Base-by-base conservation (phyloP, 805 yeast genomes). In the Allodekkera sacchari region DNA sequence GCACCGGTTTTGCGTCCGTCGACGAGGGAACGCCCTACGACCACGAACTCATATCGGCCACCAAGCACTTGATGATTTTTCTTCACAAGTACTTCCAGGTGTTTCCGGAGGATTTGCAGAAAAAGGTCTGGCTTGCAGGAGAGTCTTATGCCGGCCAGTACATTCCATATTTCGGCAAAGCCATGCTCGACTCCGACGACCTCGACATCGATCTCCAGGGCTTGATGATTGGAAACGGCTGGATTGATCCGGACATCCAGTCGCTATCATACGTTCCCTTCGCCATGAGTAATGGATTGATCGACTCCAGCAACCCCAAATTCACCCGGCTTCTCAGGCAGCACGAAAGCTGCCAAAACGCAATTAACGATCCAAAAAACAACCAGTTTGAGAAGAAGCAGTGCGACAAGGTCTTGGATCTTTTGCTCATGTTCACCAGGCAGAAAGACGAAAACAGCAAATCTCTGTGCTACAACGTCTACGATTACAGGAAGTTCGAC, bases 71-170 rank as follows among this genome's bases (percentile, higher is more conserved):
- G 39, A 45, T 78, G 30, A 50, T 48, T 6, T 92, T 92, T 48
- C 50, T 92, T 46, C 66, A 69, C 17, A 68, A 70, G 41, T 92
- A 77, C 57, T 78, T 71, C 43, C 61, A 64, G 34, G 50, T 75
- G 4, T 89, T 89, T 53, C 95, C 96, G 1, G 76, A 81, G 29
- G 84, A 83, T 43, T 39, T 52, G 3, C 44, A 46, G 5, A 76
- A 79, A 38, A 81, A 83, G 18, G 60, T 92, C 2, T 74, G 76
- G 41, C 55, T 92, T 21, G 94, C 95, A 0, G 98, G 98, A 19
- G 98, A 92, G 61, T 83, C 95, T 42, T 92, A 81, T 58, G 97
- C 97, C 1, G 98, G 98, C 14, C 96, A 92, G 53, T 92, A 85
- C 52, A 82, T 92, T 33, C 97, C 98, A 1, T 83, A 81, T 53